phyloP scores from a whole-genome alignment of 768 basidiomycete species.

The Russula earlei region DNA sequence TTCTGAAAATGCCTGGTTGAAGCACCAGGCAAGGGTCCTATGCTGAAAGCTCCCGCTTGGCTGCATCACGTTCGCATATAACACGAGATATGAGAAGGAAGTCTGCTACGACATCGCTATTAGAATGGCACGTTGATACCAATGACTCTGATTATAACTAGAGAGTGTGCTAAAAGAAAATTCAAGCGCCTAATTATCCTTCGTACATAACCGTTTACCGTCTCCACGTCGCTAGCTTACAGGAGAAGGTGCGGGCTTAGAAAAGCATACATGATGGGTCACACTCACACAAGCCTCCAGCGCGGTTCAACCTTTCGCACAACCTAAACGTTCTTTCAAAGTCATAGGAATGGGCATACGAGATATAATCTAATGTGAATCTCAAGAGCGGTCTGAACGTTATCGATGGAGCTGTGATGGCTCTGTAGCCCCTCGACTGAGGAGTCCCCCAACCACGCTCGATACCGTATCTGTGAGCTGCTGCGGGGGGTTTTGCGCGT shows the following conservation, averaged over 20 bases:
- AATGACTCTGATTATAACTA: not conserved
- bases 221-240: too few relatives aligned
- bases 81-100: not conserved
- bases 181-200: too few relatives aligned
- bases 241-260: too few relatives aligned
- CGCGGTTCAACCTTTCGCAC: not conserved
- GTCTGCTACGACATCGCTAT: too few relatives aligned
- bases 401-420: conserved; percentile 18
- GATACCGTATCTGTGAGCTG: conserved; percentile 73
- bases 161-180: too few relatives aligned
- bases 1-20: not conserved
- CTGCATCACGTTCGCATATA: not conserved
- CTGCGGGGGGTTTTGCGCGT: conserved; percentile 56
- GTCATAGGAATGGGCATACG: not conserved
- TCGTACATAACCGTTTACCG: too few relatives aligned
- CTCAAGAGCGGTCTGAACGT: conserved; percentile 11
- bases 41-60: conserved; percentile 4
- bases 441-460: conserved; percentile 71
- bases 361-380: not conserved
- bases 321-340: too few relatives aligned
- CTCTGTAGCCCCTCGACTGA: conserved; percentile 35
- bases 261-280: too few relatives aligned
- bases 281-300: not conserved
- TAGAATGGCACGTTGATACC: not conserved
- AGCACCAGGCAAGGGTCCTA: not conserved